Conservation (phyloP, 495 filamentous ascomycete genomes). For the Schizothecium vesticola region DNA sequence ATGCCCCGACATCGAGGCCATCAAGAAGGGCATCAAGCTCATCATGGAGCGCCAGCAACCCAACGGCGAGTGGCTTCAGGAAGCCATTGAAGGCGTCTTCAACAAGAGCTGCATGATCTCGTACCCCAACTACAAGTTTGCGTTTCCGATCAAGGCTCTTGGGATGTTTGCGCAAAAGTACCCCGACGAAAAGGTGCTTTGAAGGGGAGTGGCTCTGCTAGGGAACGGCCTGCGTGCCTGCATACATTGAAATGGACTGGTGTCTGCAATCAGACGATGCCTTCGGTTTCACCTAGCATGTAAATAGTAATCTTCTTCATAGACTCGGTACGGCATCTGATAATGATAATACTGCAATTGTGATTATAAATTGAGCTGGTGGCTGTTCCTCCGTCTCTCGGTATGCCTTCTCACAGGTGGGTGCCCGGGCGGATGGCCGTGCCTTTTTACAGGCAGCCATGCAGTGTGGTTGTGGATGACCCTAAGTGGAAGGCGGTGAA, state of each 20-base stretch:
- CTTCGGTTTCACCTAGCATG: background rate
- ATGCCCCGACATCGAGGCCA: slow-evolving; percentile 68
- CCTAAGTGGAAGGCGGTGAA: slow-evolving; percentile 14
- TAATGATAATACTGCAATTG: background rate
- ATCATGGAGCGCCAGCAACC: slow-evolving; percentile 77
- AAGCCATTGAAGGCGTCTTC: slow-evolving; percentile 95
- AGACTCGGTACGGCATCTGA: background rate
- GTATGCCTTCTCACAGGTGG: background rate
- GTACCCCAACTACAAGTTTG: slow-evolving; percentile 98
- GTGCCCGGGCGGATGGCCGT: background rate
- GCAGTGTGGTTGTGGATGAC: background rate
- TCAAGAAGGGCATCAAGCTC: slow-evolving; percentile 71
- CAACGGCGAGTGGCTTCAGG: slow-evolving; percentile 93
- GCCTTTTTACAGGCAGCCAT: background rate
- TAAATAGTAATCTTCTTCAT: background rate
- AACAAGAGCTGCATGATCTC: slow-evolving; percentile 99
- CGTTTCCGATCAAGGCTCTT: slow-evolving; percentile 88
- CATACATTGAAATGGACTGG: too few species aligned
- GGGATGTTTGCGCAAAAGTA: slow-evolving; percentile 79
- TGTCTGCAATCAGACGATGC: background rate
- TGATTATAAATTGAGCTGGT: background rate
- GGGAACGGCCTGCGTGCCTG: background rate
- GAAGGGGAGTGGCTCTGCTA: background rate
- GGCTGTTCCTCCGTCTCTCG: background rate
- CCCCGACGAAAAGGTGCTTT: slow-evolving; percentile 55